Conservation (phyloP, 345 rosid species). For the Melaleuca quinquenervia region DNA sequence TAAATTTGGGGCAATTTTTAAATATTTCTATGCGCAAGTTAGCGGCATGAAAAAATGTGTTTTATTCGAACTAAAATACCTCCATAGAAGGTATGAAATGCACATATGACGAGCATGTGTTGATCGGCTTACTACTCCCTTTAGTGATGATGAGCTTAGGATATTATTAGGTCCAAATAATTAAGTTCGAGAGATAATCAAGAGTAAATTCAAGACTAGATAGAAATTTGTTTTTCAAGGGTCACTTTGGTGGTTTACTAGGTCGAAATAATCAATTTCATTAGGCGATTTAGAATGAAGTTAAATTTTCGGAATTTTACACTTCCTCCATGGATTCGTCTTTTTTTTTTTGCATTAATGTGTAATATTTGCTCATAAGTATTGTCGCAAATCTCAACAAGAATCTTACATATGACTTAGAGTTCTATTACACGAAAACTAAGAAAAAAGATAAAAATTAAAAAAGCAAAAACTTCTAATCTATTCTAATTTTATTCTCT, state of each 20-base stretch:
- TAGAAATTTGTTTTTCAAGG: neutral
- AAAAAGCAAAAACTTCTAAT: neutral
- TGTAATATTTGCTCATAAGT: neutral
- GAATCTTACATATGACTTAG: neutral
- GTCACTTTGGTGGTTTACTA: rapidly evolving
- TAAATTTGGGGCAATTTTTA: no score
- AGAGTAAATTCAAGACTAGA: rapidly evolving
- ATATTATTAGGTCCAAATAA: neutral
- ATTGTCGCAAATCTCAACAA: neutral
- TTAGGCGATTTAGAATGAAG: rapidly evolving
- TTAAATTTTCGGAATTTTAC: neutral
- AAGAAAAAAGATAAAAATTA: neutral
- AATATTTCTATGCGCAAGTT: no score
- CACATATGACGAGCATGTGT: no score
- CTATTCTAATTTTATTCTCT: neutral
- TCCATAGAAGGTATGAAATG: no score
- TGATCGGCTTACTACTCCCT: no score
- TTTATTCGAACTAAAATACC: no score
- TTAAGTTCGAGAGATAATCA: neutral
- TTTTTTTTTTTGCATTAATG: no score
- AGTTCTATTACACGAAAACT: neutral
- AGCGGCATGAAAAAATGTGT: no score
- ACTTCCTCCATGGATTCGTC: neutral
- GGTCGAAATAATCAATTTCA: rapidly evolving
- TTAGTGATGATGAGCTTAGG: neutral